phyloP scores from a whole-genome alignment of 176 grass and related monocot species.

The Eremochloa ophiuroides region DNA sequence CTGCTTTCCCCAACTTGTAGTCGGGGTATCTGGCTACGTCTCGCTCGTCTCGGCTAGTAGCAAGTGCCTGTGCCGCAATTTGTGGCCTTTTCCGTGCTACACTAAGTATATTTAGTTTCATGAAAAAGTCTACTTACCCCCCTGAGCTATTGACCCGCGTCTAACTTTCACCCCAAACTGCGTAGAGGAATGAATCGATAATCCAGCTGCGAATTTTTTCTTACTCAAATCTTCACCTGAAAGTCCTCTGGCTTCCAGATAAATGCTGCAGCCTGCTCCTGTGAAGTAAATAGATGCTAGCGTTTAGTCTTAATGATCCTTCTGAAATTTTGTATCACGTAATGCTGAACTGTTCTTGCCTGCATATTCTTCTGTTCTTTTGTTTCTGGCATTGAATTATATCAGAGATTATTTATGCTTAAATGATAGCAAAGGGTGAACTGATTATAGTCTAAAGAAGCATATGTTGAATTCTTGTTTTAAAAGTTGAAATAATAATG shows the following conservation, averaged over 20 bases:
- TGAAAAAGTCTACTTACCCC: too few species aligned
- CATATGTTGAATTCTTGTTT: too few species aligned
- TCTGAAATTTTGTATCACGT: not conserved
- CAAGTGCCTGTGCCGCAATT: not conserved
- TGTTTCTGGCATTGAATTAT: not conserved
- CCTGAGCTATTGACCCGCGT: too few species aligned
- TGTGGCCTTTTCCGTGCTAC: not conserved
- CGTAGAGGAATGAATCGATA: not conserved
- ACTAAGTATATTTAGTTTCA: too few species aligned
- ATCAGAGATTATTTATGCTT: not conserved
- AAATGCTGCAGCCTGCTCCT: not conserved
- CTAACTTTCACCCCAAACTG: too few species aligned
- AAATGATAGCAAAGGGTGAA: not conserved
- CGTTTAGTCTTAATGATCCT: not conserved
- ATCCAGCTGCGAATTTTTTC: not conserved
- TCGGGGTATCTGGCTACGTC: not conserved
- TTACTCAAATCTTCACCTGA: not conserved
- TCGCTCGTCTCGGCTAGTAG: too few species aligned
- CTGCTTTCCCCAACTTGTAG: not conserved
- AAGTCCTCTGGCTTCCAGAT: not conserved
- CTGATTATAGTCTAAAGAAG: not conserved
- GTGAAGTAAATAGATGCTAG: not conserved
- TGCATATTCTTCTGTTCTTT: not conserved
- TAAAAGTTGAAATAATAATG: too few species aligned
- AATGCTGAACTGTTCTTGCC: not conserved